These are phyloP conservation scores for Pyrenophora graminea DNA, from an alignment of 2,329 filamentous ascomycete genomes.

Conservation along the genomic window DNA sequence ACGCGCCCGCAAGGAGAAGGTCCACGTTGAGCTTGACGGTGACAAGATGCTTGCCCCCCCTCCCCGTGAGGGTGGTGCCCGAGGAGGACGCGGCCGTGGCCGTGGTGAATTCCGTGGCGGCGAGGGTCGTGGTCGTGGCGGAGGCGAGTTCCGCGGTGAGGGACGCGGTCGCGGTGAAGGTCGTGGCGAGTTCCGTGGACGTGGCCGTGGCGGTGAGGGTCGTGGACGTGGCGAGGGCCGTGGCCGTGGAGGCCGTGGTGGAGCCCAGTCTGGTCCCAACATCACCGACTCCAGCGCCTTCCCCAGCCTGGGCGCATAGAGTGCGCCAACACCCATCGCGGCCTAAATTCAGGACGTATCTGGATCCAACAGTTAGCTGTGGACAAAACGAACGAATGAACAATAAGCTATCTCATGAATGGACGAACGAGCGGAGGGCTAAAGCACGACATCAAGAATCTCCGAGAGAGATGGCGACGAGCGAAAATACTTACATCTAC, in stretches of 20 bases:
- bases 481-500: slow-evolving; percentile 14
- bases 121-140: slow-evolving; percentile 58
- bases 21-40: slow-evolving; percentile 84
- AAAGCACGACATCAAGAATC: slow-evolving; percentile 12
- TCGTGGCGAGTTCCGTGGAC: slow-evolving; percentile 55
- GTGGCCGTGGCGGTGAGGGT: slow-evolving; percentile 48
- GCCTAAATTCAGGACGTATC: slow-evolving; percentile 21
- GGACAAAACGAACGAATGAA: slow-evolving; percentile 25
- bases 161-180: slow-evolving; percentile 54
- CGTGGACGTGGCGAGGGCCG: slow-evolving; percentile 56
- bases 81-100: slow-evolving; percentile 56
- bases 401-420: slow-evolving; percentile 25
- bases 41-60: slow-evolving; percentile 61
- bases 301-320: slow-evolving; percentile 57
- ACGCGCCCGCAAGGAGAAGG: slow-evolving; percentile 91
- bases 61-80: slow-evolving; percentile 52
- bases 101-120: slow-evolving; percentile 61
- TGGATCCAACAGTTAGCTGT: slow-evolving; percentile 12
- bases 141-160: slow-evolving; percentile 48
- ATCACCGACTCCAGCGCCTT: slow-evolving; percentile 57
- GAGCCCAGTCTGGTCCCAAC: slow-evolving; percentile 50
- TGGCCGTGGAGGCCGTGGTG: slow-evolving; percentile 54
- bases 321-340: slow-evolving; percentile 21
- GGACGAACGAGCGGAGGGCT: slow-evolving; percentile 11
- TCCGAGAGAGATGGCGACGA: slow-evolving; percentile 21